These are phyloP conservation scores for Fusarium xylarioides DNA, from an alignment of 2,329 filamentous ascomycete species.

Conservation along the genomic window DNA sequence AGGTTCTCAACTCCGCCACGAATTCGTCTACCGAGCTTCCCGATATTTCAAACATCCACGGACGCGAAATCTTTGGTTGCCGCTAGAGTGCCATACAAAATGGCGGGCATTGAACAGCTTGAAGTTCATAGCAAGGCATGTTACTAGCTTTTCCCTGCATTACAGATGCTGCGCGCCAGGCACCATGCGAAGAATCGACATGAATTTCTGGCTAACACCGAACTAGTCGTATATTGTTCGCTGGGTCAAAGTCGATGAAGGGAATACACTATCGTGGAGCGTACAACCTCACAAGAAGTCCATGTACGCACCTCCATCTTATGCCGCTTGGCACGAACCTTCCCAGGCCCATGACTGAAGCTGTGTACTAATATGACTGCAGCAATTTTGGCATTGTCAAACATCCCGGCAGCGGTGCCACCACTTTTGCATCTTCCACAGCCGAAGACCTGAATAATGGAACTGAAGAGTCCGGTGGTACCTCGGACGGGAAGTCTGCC, in stretches of 20 bases:
- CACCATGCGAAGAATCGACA: neutral
- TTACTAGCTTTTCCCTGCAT: neutral
- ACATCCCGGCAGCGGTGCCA: constrained; percentile 79
- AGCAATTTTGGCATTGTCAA: constrained; percentile 98
- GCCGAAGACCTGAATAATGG: constrained; percentile 56
- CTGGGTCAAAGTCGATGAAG: constrained; percentile 91
- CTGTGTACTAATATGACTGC: constrained; percentile 30
- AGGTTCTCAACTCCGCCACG: constrained; percentile 21
- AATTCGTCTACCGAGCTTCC: constrained; percentile 16
- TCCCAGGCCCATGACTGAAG: neutral
- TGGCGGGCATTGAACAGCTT: constrained; percentile 96
- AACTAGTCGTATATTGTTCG: constrained; percentile 95
- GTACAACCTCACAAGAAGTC: constrained; percentile 98
- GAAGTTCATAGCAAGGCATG: constrained; percentile 96
- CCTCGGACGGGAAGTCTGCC: constrained; percentile 56
- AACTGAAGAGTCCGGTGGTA: constrained; percentile 57
- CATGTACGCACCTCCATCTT: constrained; percentile 62
- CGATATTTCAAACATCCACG: neutral
- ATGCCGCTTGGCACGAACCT: neutral
- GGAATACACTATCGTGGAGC: constrained; percentile 96
- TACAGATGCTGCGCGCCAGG: neutral
- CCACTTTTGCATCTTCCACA: constrained; percentile 55
- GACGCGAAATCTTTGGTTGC: constrained; percentile 7
- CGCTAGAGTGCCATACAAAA: constrained; percentile 51
- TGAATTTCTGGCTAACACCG: constrained; percentile 34